Evolutionary conservation across 306 rosid genomes (phyloP), one percentile per base, ranked within the genome.

Genomic region (Pachyrhizus erosus): DNA sequence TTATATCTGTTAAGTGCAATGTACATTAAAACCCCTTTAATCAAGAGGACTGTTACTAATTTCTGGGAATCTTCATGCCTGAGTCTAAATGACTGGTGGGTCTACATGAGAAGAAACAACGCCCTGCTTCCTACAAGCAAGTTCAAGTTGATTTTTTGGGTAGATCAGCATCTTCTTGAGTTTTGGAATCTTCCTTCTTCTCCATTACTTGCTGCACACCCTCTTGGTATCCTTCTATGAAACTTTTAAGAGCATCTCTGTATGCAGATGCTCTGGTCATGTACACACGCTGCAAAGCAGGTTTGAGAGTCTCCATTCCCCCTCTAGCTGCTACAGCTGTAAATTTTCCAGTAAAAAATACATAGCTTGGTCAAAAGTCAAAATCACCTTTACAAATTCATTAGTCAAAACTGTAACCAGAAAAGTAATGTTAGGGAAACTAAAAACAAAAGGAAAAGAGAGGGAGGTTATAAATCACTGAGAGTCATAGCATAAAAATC

Each of bases 221-320:
- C 77, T 90, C 98, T 83, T 91, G 96, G 85, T 93, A 93, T 65
- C 94, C 97, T 79, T 87, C 71, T 80, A 95, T 90, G 64, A 93
- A 95, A 85, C 88, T 95, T 91, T 90, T 91, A 48, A 95, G 92
- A 82, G 94, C 97, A 70, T 95, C 96, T 73, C 88, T 91, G 84
- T 93, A 95, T 20, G 93, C 89, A 77, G 99, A 90, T 81, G 97
- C 97, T 85, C 94, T 91, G 64, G 94, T 95, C 99, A 95, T 90
- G 85, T 93, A 95, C 40, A 93, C 75, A 34, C 93, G 91, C 83
- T 95, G 98, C 81, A 91, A 79, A 80, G 96, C 97, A 62, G 99
- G 98, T 88, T 82, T 91, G 58, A 93, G 83, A 18, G 88, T 90
- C 86, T 91, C 85, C 83, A 76, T 85, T 27, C 91, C 89, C 31